Percentiles rank a stretch among this genome's conserved stretches.
Evolutionary conservation across 73 alveolate species (phyloP).

Genomic region (Paramecium pentaurelia): DNA sequence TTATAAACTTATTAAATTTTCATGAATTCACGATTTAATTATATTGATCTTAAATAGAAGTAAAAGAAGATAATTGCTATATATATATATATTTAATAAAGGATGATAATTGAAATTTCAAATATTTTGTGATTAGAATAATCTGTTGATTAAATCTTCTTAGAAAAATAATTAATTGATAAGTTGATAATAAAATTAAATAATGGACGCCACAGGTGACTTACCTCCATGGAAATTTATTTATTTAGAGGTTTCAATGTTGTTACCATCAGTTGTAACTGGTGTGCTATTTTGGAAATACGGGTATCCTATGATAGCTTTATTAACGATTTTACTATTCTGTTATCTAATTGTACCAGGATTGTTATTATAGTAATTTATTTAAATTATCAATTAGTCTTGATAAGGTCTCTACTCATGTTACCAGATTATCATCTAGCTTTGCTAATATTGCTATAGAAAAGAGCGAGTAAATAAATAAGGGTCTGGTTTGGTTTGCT

Average conservation of each 20-base stretch:
- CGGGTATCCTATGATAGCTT: constrained; percentile 23
- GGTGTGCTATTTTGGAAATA: constrained; percentile 19
- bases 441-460: background rate
- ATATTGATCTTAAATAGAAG: background rate
- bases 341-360: constrained; percentile 28
- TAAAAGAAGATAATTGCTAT: background rate
- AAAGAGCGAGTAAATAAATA: background rate
- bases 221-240: background rate
- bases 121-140: background rate
- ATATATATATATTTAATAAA: background rate
- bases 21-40: background rate
- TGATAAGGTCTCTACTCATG: constrained; percentile 27
- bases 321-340: background rate
- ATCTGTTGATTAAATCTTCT: background rate
- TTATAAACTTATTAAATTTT: too few species aligned
- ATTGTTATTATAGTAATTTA: background rate
- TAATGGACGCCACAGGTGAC: constrained; percentile 19
- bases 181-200: background rate
- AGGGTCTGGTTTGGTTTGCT: background rate
- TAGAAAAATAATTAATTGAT: background rate
- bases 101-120: background rate
- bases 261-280: background rate
- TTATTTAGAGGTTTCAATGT: constrained; percentile 33
- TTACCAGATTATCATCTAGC: constrained; percentile 10
- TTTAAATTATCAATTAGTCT: background rate